Evolutionary conservation across 345 rosid genomes (phyloP).

Genomic region (Citrus cavaleriei): DNA sequence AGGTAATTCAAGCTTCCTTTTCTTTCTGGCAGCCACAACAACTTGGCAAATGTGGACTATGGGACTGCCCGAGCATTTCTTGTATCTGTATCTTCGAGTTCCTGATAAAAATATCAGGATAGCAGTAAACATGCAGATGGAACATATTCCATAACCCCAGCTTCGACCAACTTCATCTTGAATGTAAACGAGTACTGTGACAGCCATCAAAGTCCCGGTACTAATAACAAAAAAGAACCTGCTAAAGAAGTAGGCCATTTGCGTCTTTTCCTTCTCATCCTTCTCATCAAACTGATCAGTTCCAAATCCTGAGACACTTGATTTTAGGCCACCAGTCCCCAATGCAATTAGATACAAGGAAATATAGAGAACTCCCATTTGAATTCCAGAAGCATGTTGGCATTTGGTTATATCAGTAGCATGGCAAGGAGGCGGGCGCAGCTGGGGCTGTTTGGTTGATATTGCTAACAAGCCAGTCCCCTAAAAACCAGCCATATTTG

Average conservation of each 20-base stretch:
- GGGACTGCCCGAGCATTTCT: slow-evolving; percentile 75
- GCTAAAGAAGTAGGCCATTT: slow-evolving; percentile 54
- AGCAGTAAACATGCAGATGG: slow-evolving; percentile 56
- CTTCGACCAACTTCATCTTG: slow-evolving; percentile 58
- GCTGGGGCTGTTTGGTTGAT: slow-evolving; percentile 51
- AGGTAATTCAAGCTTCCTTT: slow-evolving; percentile 49
- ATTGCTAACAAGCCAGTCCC: slow-evolving; percentile 69
- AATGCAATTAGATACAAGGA: slow-evolving; percentile 50
- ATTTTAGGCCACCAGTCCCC: slow-evolving; percentile 75
- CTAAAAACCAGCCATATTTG: slow-evolving; percentile 22
- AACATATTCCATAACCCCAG: slow-evolving; percentile 65
- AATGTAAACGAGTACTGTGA: slow-evolving; percentile 56
- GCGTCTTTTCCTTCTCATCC: slow-evolving; percentile 49
- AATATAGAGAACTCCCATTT: slow-evolving; percentile 68
- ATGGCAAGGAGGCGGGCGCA: slow-evolving; percentile 66
- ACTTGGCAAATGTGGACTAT: slow-evolving; percentile 76
- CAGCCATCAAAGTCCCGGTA: slow-evolving; percentile 56
- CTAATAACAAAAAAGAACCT: slow-evolving; percentile 69
- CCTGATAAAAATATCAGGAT: slow-evolving; percentile 54
- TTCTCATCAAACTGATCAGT: slow-evolving; percentile 69
- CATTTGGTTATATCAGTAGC: slow-evolving; percentile 33
- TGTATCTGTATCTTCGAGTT: slow-evolving; percentile 59
- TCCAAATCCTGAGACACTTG: slow-evolving; percentile 69
- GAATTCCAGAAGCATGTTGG: slow-evolving; percentile 49
- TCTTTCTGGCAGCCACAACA: slow-evolving; percentile 53